Percentiles rank a stretch among this genome's conserved stretches.
These are phyloP conservation scores for Mycena vulgaris DNA, from an alignment of 768 basidiomycete species.

Conservation along the genomic window DNA sequence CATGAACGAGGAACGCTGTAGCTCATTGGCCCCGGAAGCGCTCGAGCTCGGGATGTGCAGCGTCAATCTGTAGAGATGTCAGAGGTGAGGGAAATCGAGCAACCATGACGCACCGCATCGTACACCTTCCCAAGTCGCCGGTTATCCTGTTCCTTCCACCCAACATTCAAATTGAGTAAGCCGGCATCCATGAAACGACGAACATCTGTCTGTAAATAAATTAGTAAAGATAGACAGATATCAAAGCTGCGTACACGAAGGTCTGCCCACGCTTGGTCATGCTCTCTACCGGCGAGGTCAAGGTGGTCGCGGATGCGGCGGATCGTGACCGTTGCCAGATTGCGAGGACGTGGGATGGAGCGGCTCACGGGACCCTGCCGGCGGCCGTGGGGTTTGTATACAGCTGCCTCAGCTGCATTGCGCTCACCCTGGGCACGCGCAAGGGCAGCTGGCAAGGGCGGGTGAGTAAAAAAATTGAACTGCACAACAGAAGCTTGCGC, in stretches of 20 bases:
- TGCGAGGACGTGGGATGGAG: slow-evolving; percentile 8
- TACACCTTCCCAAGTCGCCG: slow-evolving; percentile 16
- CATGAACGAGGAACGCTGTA: slow-evolving; percentile 1
- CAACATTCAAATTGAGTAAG: background rate
- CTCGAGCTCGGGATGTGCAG: background rate
- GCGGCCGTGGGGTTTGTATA: background rate
- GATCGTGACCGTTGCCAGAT: slow-evolving; percentile 4
- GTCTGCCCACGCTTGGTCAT: slow-evolving; percentile 4
- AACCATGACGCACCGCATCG: background rate
- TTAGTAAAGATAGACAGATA: background rate
- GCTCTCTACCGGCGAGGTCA: background rate
- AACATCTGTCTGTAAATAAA: background rate
- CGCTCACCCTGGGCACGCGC: slow-evolving; percentile 5
- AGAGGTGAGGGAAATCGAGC: background rate
- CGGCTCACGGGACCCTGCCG: background rate
- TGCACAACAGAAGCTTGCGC: slow-evolving; percentile 9
- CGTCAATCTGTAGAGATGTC: slow-evolving; percentile 9
- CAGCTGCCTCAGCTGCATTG: slow-evolving; percentile 10
- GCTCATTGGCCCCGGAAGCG: slow-evolving; percentile 18
- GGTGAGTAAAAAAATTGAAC: no score
- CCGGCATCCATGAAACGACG: slow-evolving; percentile 25
- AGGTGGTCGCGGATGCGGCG: background rate
- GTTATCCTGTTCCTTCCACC: slow-evolving; percentile 23
- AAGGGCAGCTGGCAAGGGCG: slow-evolving; percentile 7
- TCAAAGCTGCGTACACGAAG: slow-evolving; percentile 1